phyloP scores from a whole-genome alignment of 2,329 filamentous ascomycete species.

The Xylariaceae sp. region DNA sequence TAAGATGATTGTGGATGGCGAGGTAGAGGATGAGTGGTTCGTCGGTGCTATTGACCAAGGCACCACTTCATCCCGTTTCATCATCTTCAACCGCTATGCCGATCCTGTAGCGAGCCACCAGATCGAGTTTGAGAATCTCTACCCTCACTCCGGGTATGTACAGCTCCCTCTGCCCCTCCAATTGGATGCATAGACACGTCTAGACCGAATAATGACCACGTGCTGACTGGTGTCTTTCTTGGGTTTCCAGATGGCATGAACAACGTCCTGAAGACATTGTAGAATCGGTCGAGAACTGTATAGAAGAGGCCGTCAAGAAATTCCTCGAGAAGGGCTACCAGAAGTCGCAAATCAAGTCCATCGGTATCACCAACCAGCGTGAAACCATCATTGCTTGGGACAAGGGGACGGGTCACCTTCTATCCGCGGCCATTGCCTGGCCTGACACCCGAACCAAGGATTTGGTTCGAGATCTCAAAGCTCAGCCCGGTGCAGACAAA shows the following conservation, averaged over 20 bases:
- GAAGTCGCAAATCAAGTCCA: constrained; percentile 64
- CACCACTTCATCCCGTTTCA: constrained; percentile 83
- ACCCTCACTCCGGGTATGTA: constrained; percentile 76
- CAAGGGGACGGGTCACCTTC: constrained; percentile 69
- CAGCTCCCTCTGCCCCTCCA: constrained; percentile 2
- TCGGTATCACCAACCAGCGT: constrained; percentile 88
- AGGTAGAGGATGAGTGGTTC: constrained; percentile 55
- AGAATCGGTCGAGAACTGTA: constrained; percentile 71
- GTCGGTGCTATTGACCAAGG: constrained; percentile 89
- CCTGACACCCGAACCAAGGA: constrained; percentile 74
- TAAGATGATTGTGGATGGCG: constrained; percentile 4
- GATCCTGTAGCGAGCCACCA: constrained; percentile 79
- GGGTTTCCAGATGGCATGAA: constrained; percentile 72
- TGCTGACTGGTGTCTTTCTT: too few species aligned
- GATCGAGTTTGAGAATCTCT: constrained; percentile 80
- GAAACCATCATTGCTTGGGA: constrained; percentile 89
- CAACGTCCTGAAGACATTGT: constrained; percentile 78
- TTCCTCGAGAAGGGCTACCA: constrained; percentile 69
- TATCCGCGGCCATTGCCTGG: constrained; percentile 87
- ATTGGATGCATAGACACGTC: neutral
- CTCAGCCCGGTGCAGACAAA: constrained; percentile 61
- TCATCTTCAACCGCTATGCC: constrained; percentile 80
- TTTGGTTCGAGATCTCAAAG: constrained; percentile 73
- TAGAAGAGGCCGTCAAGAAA: constrained; percentile 67
- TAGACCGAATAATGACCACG: too few species aligned